These are phyloP conservation scores for Berkeleyomyces rouxiae DNA, from an alignment of 2,329 filamentous ascomycete species.

Conservation along the genomic window DNA sequence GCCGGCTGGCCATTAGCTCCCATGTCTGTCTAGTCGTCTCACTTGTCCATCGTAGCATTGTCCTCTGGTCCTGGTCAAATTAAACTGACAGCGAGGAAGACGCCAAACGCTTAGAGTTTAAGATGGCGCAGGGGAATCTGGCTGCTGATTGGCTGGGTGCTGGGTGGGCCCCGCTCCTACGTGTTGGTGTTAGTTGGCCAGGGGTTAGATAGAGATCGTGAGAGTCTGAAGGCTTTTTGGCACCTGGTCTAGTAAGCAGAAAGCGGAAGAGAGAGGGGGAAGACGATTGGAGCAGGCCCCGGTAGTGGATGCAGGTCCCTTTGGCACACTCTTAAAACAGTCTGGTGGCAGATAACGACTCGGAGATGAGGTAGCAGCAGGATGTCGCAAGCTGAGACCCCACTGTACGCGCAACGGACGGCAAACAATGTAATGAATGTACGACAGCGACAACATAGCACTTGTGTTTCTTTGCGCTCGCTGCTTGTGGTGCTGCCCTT, in stretches of 20 bases:
- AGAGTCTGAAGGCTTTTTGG: not conserved
- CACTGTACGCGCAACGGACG: not conserved
- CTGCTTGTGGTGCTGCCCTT: not conserved
- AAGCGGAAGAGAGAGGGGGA: not conserved
- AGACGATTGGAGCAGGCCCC: not conserved
- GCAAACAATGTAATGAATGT: not conserved
- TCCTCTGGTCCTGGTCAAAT: not conserved
- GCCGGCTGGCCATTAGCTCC: not conserved
- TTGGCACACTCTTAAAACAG: not conserved
- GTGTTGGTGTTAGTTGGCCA: not conserved
- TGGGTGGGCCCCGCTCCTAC: not conserved
- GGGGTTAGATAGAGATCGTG: not conserved
- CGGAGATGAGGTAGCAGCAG: not conserved
- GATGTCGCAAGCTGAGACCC: not conserved
- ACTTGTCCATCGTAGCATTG: not conserved
- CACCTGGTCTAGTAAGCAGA: too few relatives aligned
- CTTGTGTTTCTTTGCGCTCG: too few relatives aligned
- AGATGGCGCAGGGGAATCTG: not conserved
- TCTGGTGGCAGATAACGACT: not conserved
- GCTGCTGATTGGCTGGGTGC: not conserved
- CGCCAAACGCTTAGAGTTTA: slow-evolving; percentile 1
- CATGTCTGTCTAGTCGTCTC: not conserved
- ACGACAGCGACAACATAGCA: too few relatives aligned
- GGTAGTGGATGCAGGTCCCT: not conserved
- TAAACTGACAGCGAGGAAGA: not conserved